These are phyloP conservation scores for Hygrophorus pudorinus DNA, from an alignment of 768 basidiomycete species.

Conservation along the genomic window DNA sequence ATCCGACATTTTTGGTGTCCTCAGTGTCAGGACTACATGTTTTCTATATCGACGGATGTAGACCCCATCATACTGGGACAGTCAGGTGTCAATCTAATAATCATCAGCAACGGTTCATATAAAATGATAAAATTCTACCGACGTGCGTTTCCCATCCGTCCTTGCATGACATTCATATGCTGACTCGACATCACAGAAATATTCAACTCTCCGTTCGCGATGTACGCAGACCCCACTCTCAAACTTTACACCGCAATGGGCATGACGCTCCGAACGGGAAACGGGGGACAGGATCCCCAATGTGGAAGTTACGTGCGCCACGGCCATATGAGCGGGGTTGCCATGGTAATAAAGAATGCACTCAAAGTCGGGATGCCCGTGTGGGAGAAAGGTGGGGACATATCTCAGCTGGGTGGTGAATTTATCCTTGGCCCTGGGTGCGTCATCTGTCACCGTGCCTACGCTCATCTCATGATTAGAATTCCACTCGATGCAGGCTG, in stretches of 20 bases:
- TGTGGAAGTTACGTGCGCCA: slow-evolving; percentile 53
- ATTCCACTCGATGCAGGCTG: slow-evolving; percentile 33
- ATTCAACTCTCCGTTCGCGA: slow-evolving; percentile 57
- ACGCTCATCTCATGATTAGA: slow-evolving; percentile 3
- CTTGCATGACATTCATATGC: background rate
- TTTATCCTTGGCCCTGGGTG: slow-evolving; percentile 49
- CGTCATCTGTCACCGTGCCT: slow-evolving; percentile 8
- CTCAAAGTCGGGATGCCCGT: slow-evolving; percentile 70
- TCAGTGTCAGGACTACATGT: slow-evolving; percentile 81
- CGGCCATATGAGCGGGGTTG: slow-evolving; percentile 54
- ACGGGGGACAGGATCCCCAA: slow-evolving; percentile 2
- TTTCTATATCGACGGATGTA: slow-evolving; percentile 41
- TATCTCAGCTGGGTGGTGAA: slow-evolving; percentile 81
- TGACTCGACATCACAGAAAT: slow-evolving; percentile 37
- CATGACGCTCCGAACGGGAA: slow-evolving; percentile 31
- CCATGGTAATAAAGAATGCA: slow-evolving; percentile 64
- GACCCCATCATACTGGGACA: slow-evolving; percentile 30
- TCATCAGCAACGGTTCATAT: slow-evolving; percentile 73
- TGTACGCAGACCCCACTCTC: slow-evolving; percentile 74
- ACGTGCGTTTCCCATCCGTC: background rate
- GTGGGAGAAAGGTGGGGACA: slow-evolving; percentile 71
- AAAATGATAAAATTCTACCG: slow-evolving; percentile 66
- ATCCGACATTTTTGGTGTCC: slow-evolving; percentile 89
- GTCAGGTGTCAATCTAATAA: slow-evolving; percentile 42
- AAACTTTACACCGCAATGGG: slow-evolving; percentile 66